Evolutionary conservation across 2,329 filamentous ascomycete genomes (phyloP), one percentile per base, ranked within the genome.

Genomic region (Talaromyces albobiverticillius): DNA sequence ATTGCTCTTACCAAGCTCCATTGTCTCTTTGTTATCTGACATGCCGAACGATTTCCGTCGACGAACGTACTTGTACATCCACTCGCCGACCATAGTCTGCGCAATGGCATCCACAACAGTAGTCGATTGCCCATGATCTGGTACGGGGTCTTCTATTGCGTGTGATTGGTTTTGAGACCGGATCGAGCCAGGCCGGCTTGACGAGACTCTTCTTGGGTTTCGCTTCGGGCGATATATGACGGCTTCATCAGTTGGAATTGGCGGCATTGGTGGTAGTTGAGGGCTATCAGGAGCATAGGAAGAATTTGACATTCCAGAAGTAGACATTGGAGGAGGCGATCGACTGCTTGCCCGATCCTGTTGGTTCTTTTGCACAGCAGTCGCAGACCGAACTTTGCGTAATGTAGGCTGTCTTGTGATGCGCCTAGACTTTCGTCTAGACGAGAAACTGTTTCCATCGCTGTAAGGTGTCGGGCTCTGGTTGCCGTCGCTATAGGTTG

Each of bases 51-150:
- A 95, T 74, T 92, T 96, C 60, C 93, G 84, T 57, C 69, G 68
- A 54, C 68, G 68, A 25, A 79, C 71, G 57, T 78, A 78, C 59
- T 78, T 79, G 67, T 69, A 75, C 74, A 75, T 76, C 74, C 71
- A 75, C 57, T 97, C 94, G 34, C 94, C 94, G 26, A 99, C 90
- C 94, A 99, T 99, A 0, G 93, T 95, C 67, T 95, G 92, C 1
- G 94, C 92, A 70, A 99, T 97, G 3, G 94, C 91, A 74, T 97
- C 94, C 5, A 99, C 93, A 13, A 97, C 90, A 42, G 85, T 88
- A 0, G 87, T 87, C 41, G 86, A 83, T 61, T 90, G 86, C 26
- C 83, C 80, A 10, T 78, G 75, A 61, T 80, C 85, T 40, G 76
- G 79, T 52, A 80, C 76, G 3, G 82, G 86, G 38, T 79, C 79